Conservation (phyloP, 805 yeast genomes). For the Wickerhamiella australiensis region DNA sequence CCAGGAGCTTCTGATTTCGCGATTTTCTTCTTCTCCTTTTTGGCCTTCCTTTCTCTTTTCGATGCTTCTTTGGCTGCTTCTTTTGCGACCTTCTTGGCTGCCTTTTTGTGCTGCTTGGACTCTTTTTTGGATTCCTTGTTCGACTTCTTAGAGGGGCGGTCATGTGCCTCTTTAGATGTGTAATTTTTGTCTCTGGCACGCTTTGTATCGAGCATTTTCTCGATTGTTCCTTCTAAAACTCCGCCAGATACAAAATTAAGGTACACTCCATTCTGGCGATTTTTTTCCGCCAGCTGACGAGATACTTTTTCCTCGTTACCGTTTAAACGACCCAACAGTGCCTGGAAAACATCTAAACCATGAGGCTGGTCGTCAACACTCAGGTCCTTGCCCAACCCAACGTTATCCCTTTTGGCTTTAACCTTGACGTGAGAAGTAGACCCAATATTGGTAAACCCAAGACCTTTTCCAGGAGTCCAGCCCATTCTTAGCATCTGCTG, state of each 20-base stretch:
- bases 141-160: slow-evolving; percentile 24
- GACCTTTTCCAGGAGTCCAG: slow-evolving; percentile 86
- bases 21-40: slow-evolving; percentile 10
- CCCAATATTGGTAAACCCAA: slow-evolving; percentile 52
- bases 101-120: slow-evolving; percentile 27
- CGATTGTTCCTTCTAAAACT: slow-evolving; percentile 73
- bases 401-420: slow-evolving; percentile 62
- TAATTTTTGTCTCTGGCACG: slow-evolving; percentile 23
- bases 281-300: slow-evolving; percentile 48
- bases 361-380: slow-evolving; percentile 60
- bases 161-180: slow-evolving; percentile 23
- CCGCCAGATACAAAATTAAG: slow-evolving; percentile 83
- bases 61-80: slow-evolving; percentile 14
- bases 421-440: slow-evolving; percentile 57
- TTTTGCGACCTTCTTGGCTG: slow-evolving; percentile 25
- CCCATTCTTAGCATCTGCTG: slow-evolving; percentile 71
- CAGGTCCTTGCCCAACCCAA: slow-evolving; percentile 81
- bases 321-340: slow-evolving; percentile 76
- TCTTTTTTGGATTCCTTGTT: slow-evolving; percentile 24
- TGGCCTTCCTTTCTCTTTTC: slow-evolving; percentile 20
- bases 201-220: slow-evolving; percentile 28
- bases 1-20: slow-evolving; percentile 9
- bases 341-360: slow-evolving; percentile 87
- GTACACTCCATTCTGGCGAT: slow-evolving; percentile 55
- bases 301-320: slow-evolving; percentile 41